phyloP scores from a whole-genome alignment of 2,329 filamentous ascomycete genomes.

The Atkinsonella texensis region DNA sequence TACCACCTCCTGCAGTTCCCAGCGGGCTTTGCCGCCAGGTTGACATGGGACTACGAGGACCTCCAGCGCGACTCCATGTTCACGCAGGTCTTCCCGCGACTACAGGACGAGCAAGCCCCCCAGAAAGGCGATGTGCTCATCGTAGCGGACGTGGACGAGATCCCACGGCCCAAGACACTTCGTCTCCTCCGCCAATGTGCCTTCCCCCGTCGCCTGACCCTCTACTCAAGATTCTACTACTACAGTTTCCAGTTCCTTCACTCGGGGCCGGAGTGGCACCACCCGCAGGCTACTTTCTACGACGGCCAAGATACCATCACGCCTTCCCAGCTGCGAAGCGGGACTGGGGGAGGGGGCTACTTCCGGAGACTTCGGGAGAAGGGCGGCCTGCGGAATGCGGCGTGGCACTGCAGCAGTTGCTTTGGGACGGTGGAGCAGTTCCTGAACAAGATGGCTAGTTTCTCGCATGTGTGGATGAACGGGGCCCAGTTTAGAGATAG shows the following conservation, averaged over 20 bases:
- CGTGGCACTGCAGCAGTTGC: constrained; percentile 52
- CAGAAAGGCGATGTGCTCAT: constrained; percentile 41
- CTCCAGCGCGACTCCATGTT: constrained; percentile 45
- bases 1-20: constrained; percentile 41
- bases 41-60: constrained; percentile 39
- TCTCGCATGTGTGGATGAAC: constrained; percentile 44
- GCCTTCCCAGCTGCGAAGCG: constrained; percentile 40
- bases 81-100: constrained; percentile 38
- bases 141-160: constrained; percentile 50
- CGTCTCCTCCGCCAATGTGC: constrained; percentile 35
- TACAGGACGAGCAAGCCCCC: constrained; percentile 30
- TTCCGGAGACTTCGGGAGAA: constrained; percentile 29
- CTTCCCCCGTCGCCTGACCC: constrained; percentile 40
- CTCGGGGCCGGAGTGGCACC: constrained; percentile 32
- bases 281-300: constrained; percentile 49
- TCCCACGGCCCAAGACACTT: constrained; percentile 39
- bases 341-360: constrained; percentile 27
- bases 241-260: constrained; percentile 44
- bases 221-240: constrained; percentile 41
- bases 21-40: constrained; percentile 22
- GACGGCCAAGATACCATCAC: constrained; percentile 31
- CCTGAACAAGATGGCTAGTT: constrained; percentile 42
- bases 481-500: constrained; percentile 33
- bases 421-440: constrained; percentile 44
- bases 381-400: constrained; percentile 34